Percentiles rank a stretch among this genome's conserved stretches.
Evolutionary conservation across 2,329 filamentous ascomycete species (phyloP).

Genomic region (Diaporthe vaccinii): DNA sequence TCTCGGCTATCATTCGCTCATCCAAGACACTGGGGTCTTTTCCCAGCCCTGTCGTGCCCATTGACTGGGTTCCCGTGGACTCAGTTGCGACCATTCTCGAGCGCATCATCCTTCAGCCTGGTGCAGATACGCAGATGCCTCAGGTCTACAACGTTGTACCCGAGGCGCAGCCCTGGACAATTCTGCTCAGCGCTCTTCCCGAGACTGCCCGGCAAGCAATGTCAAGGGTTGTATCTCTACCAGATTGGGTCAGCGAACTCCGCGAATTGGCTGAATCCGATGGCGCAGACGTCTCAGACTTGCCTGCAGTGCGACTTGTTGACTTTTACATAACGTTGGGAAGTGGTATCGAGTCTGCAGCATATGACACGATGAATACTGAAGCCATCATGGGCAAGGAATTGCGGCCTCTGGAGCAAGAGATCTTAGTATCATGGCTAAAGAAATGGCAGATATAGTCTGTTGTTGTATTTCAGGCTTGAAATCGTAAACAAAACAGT

Average conservation of each 20-base stretch:
- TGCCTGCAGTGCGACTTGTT: conserved; percentile 25
- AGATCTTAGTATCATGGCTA: no score
- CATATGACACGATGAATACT: no score
- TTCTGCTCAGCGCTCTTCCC: not conserved
- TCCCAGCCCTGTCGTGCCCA: conserved; percentile 32
- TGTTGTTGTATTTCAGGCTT: no score
- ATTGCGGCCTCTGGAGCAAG: no score
- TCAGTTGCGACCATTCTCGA: conserved; percentile 18
- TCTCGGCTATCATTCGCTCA: conserved; percentile 43
- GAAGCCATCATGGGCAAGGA: no score
- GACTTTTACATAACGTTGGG: conserved; percentile 19
- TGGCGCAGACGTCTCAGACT: not conserved
- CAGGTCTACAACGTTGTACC: conserved; percentile 22
- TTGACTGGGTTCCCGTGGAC: conserved; percentile 44
- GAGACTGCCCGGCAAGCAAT: not conserved
- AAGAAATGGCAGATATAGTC: no score
- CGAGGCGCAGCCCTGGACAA: not conserved
- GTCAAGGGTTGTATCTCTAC: not conserved
- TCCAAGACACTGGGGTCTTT: conserved; percentile 39
- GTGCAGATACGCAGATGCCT: not conserved
- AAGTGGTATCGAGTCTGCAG: conserved; percentile 1
- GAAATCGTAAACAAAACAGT: no score
- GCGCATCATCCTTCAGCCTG: not conserved
- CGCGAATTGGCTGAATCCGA: not conserved
- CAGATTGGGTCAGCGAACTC: conserved; percentile 6